phyloP scores from a whole-genome alignment of 1,284 basidiomycete species.

The Ustilago trichophora region DNA sequence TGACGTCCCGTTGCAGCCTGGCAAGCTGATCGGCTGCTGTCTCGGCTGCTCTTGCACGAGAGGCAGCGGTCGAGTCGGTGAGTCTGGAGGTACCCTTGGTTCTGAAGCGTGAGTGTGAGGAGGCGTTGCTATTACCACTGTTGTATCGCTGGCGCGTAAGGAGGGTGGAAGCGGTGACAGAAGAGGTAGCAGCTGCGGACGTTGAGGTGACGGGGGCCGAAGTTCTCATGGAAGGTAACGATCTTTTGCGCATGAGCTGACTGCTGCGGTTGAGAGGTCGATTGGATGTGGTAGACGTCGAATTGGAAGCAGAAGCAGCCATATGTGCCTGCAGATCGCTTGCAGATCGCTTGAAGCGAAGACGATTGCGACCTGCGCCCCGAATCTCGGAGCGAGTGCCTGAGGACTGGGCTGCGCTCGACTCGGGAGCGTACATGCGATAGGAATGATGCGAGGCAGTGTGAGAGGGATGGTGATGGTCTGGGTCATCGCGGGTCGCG shows the following conservation, averaged over 20 bases:
- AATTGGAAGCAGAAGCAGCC: not conserved
- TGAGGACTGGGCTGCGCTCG: not conserved
- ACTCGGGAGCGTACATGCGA: not conserved
- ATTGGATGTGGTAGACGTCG: conserved; percentile 1
- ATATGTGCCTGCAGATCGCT: conserved; percentile 34
- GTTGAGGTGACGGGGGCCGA: conserved; percentile 14
- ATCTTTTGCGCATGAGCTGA: conserved; percentile 33
- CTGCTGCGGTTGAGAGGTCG: conserved; percentile 15
- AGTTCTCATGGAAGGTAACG: conserved; percentile 25
- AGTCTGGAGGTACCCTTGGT: conserved; percentile 20
- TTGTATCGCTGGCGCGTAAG: conserved; percentile 27
- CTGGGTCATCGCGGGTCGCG: not conserved
- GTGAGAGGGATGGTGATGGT: conserved; percentile 14
- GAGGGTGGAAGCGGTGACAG: not conserved
- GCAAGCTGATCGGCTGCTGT: conserved; percentile 40
- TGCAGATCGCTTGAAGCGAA: conserved; percentile 39
- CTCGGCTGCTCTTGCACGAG: conserved; percentile 50
- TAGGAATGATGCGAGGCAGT: conserved; percentile 12
- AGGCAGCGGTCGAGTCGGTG: conserved; percentile 49
- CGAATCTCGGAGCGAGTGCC: conserved; percentile 19
- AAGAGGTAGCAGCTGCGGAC: not conserved
- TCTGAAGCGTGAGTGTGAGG: conserved; percentile 14
- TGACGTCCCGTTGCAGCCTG: conserved; percentile 18
- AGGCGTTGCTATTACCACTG: conserved; percentile 18
- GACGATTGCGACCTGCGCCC: conserved; percentile 13